Evolutionary conservation across 2,329 filamentous ascomycete species (phyloP).

Genomic region (Colletotrichum salicis): DNA sequence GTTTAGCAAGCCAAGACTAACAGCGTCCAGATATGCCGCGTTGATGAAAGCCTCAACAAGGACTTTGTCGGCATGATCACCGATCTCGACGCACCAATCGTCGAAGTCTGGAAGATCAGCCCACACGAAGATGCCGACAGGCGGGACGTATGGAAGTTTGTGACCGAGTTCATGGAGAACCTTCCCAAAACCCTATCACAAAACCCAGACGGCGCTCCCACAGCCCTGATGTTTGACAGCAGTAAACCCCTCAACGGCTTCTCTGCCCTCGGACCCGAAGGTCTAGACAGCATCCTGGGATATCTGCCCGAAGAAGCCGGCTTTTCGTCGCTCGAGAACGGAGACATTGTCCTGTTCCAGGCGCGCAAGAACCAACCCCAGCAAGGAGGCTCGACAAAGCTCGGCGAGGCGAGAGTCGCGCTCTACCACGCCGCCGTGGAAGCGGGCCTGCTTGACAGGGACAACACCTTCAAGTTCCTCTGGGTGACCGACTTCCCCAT

Average conservation of each 20-base stretch:
- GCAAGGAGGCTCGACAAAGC: constrained; percentile 75
- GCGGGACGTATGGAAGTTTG: constrained; percentile 68
- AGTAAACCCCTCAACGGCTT: constrained; percentile 80
- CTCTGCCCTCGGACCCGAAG: constrained; percentile 71
- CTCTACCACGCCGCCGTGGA: constrained; percentile 76
- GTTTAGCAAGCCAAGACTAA: constrained; percentile 22
- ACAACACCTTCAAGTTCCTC: constrained; percentile 71
- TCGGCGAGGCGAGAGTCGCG: constrained; percentile 78
- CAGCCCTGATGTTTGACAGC: constrained; percentile 79
- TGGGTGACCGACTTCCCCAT: constrained; percentile 95
- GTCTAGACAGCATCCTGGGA: constrained; percentile 44
- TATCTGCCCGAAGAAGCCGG: constrained; percentile 38
- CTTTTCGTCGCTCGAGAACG: constrained; percentile 64
- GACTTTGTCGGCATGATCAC: constrained; percentile 82
- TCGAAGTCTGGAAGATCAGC: constrained; percentile 80
- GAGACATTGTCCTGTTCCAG: constrained; percentile 85
- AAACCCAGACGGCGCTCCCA: constrained; percentile 82
- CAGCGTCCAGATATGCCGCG: constrained; percentile 66
- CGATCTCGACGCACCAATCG: constrained; percentile 71
- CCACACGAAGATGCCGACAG: constrained; percentile 61
- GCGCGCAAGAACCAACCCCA: constrained; percentile 75
- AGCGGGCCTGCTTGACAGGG: constrained; percentile 63
- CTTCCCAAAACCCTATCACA: constrained; percentile 68
- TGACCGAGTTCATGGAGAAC: constrained; percentile 76
- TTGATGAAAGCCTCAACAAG: constrained; percentile 71